Conservation (phyloP, 345 rosid genomes). For the Capsella bursapastoris region DNA sequence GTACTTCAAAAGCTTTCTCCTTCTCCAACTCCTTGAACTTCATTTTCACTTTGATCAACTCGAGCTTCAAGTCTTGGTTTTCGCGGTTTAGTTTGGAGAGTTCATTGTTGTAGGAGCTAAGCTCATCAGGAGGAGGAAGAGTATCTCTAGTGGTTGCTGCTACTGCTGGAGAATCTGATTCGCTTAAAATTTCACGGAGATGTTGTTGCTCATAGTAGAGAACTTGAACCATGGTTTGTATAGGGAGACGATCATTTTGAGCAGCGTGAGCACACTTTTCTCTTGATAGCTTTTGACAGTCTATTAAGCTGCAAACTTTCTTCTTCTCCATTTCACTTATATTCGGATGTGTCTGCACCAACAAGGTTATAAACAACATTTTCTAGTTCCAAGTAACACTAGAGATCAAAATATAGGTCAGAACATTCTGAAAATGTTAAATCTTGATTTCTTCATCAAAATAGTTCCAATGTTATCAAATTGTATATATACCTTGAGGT, state of each 20-base stretch:
- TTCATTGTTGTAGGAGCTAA: slow-evolving; percentile 47
- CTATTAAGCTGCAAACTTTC: slow-evolving; percentile 88
- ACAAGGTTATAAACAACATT: neutral
- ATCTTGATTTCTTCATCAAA: neutral
- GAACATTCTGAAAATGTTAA: neutral
- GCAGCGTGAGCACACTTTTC: slow-evolving; percentile 91
- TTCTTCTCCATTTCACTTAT: slow-evolving; percentile 85
- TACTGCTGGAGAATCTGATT: slow-evolving; percentile 24
- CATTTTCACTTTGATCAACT: slow-evolving; percentile 80
- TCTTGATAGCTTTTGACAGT: slow-evolving; percentile 80
- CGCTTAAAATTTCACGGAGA: slow-evolving; percentile 58
- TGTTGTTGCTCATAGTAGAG: slow-evolving; percentile 82
- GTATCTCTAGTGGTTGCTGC: slow-evolving; percentile 29
- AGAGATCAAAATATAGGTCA: neutral
- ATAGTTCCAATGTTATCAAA: neutral
- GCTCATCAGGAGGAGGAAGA: slow-evolving; percentile 41
- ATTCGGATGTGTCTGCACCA: slow-evolving; percentile 73
- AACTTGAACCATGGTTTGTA: slow-evolving; percentile 74
- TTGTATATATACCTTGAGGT: slow-evolving; percentile 65
- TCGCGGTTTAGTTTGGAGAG: slow-evolving; percentile 60
- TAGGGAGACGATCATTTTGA: slow-evolving; percentile 76
- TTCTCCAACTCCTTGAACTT: slow-evolving; percentile 64
- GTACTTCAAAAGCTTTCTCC: slow-evolving; percentile 22
- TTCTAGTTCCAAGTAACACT: neutral
- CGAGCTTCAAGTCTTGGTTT: slow-evolving; percentile 77